phyloP scores from a whole-genome alignment of 2,329 filamentous ascomycete species.

The Aspergillus unguis region DNA sequence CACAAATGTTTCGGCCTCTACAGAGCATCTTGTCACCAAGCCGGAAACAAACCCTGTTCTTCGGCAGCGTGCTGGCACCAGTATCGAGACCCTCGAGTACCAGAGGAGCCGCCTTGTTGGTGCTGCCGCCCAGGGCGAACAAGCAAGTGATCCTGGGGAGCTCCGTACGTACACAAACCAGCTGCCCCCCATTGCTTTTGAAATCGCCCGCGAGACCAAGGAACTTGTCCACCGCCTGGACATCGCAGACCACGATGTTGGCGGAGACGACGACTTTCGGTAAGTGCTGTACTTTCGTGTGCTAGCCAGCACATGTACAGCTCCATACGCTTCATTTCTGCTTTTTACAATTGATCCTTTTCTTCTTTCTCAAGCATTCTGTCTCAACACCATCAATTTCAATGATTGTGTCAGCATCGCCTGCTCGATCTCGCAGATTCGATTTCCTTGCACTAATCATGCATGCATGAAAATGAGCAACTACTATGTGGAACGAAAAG shows the following conservation, averaged over 20 bases:
- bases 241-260: conserved; percentile 30
- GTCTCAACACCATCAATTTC: conserved; percentile 7
- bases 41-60: conserved; percentile 49
- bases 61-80: conserved; percentile 44
- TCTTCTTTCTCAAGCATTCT: conserved; percentile 9
- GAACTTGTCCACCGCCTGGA: conserved; percentile 59
- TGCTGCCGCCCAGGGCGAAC: conserved; percentile 59
- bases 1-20: conserved; percentile 65
- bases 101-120: conserved; percentile 65
- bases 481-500: conserved; percentile 23
- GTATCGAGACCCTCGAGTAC: conserved; percentile 50
- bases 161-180: conserved; percentile 61
- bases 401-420: not conserved
- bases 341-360: conserved; percentile 3
- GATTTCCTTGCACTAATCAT: conserved; percentile 20
- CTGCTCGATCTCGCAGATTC: conserved; percentile 13
- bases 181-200: conserved; percentile 80
- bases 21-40: conserved; percentile 54
- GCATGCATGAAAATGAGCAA: conserved; percentile 26
- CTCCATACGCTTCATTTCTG: conserved; percentile 6
- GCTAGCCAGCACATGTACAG: not conserved
- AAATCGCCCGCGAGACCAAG: conserved; percentile 78
- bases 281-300: conserved; percentile 18
- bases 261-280: conserved; percentile 41
- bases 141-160: conserved; percentile 54